A percentile compares a stretch with the other conserved stretches of the same genome.
Conservation (phyloP, 2,329 filamentous ascomycete genomes). For the Aspergillus sp. region DNA sequence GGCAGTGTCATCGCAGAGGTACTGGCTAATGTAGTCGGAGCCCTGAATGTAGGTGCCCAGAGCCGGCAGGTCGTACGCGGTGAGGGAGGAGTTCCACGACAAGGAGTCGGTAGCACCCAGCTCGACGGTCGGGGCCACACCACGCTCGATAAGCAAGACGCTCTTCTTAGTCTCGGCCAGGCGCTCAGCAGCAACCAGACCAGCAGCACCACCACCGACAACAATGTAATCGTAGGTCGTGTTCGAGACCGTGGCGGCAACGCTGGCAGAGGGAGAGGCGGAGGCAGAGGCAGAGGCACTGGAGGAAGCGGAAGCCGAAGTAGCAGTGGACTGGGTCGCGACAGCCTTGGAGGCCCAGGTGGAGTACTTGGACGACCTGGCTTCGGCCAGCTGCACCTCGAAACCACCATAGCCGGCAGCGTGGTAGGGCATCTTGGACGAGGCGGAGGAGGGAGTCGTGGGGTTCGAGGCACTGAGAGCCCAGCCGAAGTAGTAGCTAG, state of each 20-base stretch:
- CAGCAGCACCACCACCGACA: constrained; percentile 24
- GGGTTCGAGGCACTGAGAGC: constrained; percentile 20
- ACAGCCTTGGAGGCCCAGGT: constrained; percentile 21
- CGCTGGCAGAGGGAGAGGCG: constrained; percentile 11
- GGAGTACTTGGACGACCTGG: constrained; percentile 21
- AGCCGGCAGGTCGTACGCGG: constrained; percentile 22
- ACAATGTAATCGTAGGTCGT: constrained; percentile 26
- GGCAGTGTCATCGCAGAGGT: constrained; percentile 23
- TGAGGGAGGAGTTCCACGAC: constrained; percentile 22
- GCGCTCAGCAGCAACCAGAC: constrained; percentile 24
- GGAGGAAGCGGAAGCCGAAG: constrained; percentile 9
- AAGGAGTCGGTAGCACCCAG: constrained; percentile 20
- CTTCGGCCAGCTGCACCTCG: constrained; percentile 16
- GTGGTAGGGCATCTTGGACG: constrained; percentile 18
- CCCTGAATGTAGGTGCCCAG: constrained; percentile 17
- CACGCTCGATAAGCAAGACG: constrained; percentile 24
- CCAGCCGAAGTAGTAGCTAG: constrained; percentile 21
- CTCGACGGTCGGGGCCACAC: constrained; percentile 16
- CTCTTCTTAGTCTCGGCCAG: constrained; percentile 22
- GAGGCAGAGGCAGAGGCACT: constrained; percentile 10
- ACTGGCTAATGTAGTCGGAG: constrained; percentile 18
- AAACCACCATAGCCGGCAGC: constrained; percentile 21
- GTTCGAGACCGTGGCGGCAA: constrained; percentile 17
- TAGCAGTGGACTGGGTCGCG: constrained; percentile 5
- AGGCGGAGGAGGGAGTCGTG: constrained; percentile 15